Evolutionary conservation across 2,329 filamentous ascomycete genomes (phyloP).

Genomic region (Ophiocordyceps unilateralis): DNA sequence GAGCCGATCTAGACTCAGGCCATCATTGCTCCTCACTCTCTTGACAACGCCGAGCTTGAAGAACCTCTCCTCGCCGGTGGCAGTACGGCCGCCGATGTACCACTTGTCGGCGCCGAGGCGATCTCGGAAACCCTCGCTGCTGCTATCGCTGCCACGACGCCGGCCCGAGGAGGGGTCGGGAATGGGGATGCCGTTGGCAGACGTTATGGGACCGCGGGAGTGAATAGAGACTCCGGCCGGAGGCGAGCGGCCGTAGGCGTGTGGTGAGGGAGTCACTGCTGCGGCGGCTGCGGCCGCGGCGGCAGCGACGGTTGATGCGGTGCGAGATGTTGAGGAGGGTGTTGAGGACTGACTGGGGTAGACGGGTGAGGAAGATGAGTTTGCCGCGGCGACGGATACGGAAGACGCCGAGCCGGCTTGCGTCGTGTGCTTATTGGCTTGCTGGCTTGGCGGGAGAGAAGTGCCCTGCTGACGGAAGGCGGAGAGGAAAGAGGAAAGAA

Average conservation of each 20-base stretch:
- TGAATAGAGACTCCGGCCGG: constrained; percentile 13
- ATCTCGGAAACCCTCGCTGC: constrained; percentile 59
- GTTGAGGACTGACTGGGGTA: constrained; percentile 7
- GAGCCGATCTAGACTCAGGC: constrained; percentile 56
- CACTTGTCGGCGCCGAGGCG: constrained; percentile 58
- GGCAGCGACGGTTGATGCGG: not conserved
- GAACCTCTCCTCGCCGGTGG: constrained; percentile 61
- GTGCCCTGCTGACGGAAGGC: constrained; percentile 32
- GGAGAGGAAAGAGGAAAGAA: constrained; percentile 38
- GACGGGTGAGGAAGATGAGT: constrained; percentile 7
- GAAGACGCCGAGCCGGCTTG: constrained; percentile 7
- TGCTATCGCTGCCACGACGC: constrained; percentile 57
- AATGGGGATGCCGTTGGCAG: constrained; percentile 14
- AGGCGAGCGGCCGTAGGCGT: constrained; percentile 10
- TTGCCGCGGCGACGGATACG: constrained; percentile 8
- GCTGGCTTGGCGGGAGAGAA: constrained; percentile 16
- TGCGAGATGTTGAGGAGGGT: constrained; percentile 1
- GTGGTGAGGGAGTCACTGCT: constrained; percentile 6
- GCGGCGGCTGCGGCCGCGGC: constrained; percentile 4
- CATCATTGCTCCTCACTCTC: constrained; percentile 54
- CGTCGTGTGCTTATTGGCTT: constrained; percentile 17
- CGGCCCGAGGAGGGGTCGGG: constrained; percentile 21
- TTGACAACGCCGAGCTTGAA: constrained; percentile 66
- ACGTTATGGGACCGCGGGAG: constrained; percentile 7
- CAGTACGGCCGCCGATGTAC: constrained; percentile 66